phyloP scores from a whole-genome alignment of 306 rosid genomes.

The Citrullus amarus region DNA sequence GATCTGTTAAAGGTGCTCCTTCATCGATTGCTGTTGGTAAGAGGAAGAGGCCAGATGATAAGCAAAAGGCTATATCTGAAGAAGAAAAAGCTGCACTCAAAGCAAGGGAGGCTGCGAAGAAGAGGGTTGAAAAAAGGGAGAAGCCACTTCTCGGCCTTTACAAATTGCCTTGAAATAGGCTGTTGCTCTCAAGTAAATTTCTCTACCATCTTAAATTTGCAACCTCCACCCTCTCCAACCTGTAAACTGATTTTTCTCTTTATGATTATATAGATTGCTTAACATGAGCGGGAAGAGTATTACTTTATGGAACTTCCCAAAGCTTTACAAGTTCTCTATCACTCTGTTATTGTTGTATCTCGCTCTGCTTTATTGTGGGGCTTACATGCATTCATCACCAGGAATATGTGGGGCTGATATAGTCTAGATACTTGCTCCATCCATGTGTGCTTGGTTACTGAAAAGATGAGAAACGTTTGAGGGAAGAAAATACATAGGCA shows the following conservation, averaged over 20 bases:
- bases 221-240: neutral
- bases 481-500: neutral
- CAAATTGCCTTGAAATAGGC: conserved; percentile 35
- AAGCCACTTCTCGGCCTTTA: conserved; percentile 85
- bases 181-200: conserved; percentile 8
- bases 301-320: conserved; percentile 6
- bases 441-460: neutral
- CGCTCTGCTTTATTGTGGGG: neutral
- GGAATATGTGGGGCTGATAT: neutral
- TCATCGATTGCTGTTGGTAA: conserved; percentile 74
- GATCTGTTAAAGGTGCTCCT: conserved; percentile 57
- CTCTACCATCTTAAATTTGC: neutral
- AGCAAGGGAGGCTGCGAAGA: conserved; percentile 97
- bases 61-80: conserved; percentile 45
- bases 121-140: conserved; percentile 84
- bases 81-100: conserved; percentile 89
- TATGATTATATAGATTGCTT: neutral
- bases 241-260: neutral
- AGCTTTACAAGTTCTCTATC: neutral
- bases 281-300: neutral
- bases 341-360: neutral
- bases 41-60: conserved; percentile 65
- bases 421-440: neutral
- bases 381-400: conserved; percentile 1
- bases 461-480: neutral